Conservation (phyloP, 2,329 filamentous ascomycete species). For the Claviceps monticola region DNA sequence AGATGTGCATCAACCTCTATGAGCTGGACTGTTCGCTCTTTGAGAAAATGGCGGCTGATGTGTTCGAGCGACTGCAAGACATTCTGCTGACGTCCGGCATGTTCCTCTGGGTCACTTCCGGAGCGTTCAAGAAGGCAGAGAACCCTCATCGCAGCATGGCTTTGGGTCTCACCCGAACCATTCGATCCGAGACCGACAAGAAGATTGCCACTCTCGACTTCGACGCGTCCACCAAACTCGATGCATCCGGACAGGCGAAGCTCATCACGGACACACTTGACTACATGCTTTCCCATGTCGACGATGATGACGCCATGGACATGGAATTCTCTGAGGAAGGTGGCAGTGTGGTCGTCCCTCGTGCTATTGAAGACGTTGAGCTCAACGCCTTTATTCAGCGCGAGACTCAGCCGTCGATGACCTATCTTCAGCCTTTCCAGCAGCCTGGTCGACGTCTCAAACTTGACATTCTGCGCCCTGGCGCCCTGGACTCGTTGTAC, state of each 20-base stretch:
- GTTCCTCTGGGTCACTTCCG: slow-evolving; percentile 26
- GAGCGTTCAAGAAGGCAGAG: slow-evolving; percentile 22
- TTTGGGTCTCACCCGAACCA: slow-evolving; percentile 28
- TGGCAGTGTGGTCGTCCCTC: slow-evolving; percentile 16
- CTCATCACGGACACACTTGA: not conserved
- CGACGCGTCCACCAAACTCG: slow-evolving; percentile 17
- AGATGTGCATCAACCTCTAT: slow-evolving; percentile 8
- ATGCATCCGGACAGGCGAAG: not conserved
- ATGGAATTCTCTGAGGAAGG: slow-evolving; percentile 17
- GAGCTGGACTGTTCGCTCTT: slow-evolving; percentile 32
- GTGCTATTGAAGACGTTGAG: slow-evolving; percentile 13
- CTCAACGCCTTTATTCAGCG: slow-evolving; percentile 16
- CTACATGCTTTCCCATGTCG: not conserved
- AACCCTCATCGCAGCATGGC: slow-evolving; percentile 30
- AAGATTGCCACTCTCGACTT: slow-evolving; percentile 32
- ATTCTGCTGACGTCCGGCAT: slow-evolving; percentile 12
- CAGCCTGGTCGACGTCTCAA: slow-evolving; percentile 19
- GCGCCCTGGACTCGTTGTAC: slow-evolving; percentile 25
- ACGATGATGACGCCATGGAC: slow-evolving; percentile 10
- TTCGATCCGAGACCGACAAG: slow-evolving; percentile 32
- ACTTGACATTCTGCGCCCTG: slow-evolving; percentile 24
- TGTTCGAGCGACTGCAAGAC: not conserved
- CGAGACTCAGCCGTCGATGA: slow-evolving; percentile 12
- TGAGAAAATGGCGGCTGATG: slow-evolving; percentile 18
- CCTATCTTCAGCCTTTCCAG: slow-evolving; percentile 23